Evolutionary conservation across 179 eudicot species (phyloP).

Genomic region (Beta lomatogona): DNA sequence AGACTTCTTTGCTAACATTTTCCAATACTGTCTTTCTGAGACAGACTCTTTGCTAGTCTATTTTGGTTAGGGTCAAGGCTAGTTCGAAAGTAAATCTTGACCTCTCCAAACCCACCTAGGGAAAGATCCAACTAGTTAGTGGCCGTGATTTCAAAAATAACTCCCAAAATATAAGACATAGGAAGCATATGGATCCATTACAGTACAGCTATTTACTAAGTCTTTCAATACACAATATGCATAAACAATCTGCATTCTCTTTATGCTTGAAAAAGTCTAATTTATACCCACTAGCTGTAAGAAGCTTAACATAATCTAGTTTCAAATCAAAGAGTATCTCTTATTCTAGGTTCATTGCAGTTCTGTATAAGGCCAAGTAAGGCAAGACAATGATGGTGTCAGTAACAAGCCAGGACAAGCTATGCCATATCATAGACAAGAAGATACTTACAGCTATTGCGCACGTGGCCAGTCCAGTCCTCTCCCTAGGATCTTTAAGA

Average conservation of each 20-base stretch:
- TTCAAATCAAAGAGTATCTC: neutral
- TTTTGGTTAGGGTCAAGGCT: neutral
- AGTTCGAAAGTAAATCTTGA: neutral
- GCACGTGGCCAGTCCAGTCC: constrained; percentile 47
- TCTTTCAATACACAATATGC: neutral
- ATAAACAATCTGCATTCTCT: neutral
- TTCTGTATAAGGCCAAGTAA: neutral
- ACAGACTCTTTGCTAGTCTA: neutral
- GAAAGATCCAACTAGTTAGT: neutral
- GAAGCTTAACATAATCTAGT: neutral
- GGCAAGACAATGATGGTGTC: neutral
- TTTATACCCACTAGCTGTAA: neutral
- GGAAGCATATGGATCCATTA: neutral
- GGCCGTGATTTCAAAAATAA: neutral
- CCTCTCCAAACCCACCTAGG: neutral
- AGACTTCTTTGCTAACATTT: neutral
- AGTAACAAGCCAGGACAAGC: neutral
- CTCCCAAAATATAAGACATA: neutral
- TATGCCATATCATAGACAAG: constrained; percentile 2
- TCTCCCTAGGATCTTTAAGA: constrained; percentile 50
- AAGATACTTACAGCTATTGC: constrained; percentile 50
- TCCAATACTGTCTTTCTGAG: neutral
- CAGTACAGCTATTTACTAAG: neutral
- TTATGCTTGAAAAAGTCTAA: neutral
- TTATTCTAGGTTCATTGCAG: neutral